Evolutionary conservation across 768 basidiomycete species (phyloP).

Genomic region (Fomitopsis serialis): DNA sequence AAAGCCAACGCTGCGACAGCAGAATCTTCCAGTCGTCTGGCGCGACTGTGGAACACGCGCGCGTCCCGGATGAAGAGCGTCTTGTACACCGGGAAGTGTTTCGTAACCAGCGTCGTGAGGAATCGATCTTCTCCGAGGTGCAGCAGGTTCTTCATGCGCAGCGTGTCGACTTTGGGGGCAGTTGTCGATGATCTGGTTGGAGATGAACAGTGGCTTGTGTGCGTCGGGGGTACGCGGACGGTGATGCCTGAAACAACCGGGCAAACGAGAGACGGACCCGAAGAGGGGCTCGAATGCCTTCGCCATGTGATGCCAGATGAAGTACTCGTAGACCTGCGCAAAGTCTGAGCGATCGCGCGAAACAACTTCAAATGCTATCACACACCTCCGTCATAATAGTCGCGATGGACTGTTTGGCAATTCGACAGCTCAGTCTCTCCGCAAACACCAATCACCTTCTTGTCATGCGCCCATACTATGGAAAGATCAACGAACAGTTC

Average conservation of each 20-base stretch:
- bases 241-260: slow-evolving; percentile 98
- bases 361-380: not conserved
- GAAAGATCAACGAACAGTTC: not conserved
- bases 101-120: slow-evolving; percentile 89
- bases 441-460: slow-evolving; percentile 88
- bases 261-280: slow-evolving; percentile 96
- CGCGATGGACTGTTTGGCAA: slow-evolving; percentile 87
- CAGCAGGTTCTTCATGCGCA: slow-evolving; percentile 98
- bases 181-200: slow-evolving; percentile 84
- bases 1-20: slow-evolving; percentile 93
- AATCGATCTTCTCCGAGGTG: slow-evolving; percentile 99
- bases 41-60: slow-evolving; percentile 88
- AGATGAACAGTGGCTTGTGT: slow-evolving; percentile 90
- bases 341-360: slow-evolving; percentile 56
- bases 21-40: slow-evolving; percentile 94
- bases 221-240: slow-evolving; percentile 91
- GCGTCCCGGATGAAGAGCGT: slow-evolving; percentile 95
- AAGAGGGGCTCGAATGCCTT: slow-evolving; percentile 97
- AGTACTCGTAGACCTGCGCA: slow-evolving; percentile 95
- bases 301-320: slow-evolving; percentile 97
- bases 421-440: slow-evolving; percentile 94
- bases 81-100: slow-evolving; percentile 92
- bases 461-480: slow-evolving; percentile 94
- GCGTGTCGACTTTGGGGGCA: slow-evolving; percentile 96
- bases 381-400: slow-evolving; percentile 96